These are phyloP conservation scores for Dipodascus geniculatus DNA, from an alignment of 805 yeast genomes.

Conservation along the genomic window DNA sequence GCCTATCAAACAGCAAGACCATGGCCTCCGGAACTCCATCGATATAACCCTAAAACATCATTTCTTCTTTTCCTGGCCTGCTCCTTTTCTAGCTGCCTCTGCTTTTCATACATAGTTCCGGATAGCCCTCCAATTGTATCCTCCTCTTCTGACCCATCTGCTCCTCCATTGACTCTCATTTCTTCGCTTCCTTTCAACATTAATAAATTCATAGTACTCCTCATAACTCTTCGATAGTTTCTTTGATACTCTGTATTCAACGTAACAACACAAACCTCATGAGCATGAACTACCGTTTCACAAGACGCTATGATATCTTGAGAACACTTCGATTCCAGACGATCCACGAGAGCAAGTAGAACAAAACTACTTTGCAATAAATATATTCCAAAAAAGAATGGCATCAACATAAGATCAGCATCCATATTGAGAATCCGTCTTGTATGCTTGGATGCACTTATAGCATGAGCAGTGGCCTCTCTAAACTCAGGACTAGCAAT, in stretches of 20 bases:
- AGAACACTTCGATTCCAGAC: constrained; percentile 15
- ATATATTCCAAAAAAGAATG: constrained; percentile 23
- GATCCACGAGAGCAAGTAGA: constrained; percentile 18
- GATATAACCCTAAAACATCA: constrained; percentile 26
- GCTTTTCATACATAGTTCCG: not conserved
- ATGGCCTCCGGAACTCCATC: constrained; percentile 29
- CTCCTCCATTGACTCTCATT: not conserved
- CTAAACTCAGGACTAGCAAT: constrained; percentile 17
- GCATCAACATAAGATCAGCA: constrained; percentile 20
- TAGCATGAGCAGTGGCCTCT: constrained; percentile 17
- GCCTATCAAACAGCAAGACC: constrained; percentile 24
- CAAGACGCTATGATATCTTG: constrained; percentile 20
- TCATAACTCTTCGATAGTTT: constrained; percentile 21
- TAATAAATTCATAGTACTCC: constrained; percentile 17
- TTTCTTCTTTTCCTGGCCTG: constrained; percentile 20
- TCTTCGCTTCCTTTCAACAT: not conserved
- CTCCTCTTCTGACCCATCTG: not conserved
- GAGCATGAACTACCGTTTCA: constrained; percentile 23
- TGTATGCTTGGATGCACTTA: constrained; percentile 18
- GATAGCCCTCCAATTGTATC: not conserved
- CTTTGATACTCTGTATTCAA: constrained; percentile 23
- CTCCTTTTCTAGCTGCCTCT: constrained; percentile 6
- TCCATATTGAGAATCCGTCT: constrained; percentile 20
- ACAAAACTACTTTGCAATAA: constrained; percentile 21
- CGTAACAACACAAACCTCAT: constrained; percentile 23